Base-by-base conservation (phyloP, 2,329 filamentous ascomycete species). In the Ramichloridium luteum region DNA sequence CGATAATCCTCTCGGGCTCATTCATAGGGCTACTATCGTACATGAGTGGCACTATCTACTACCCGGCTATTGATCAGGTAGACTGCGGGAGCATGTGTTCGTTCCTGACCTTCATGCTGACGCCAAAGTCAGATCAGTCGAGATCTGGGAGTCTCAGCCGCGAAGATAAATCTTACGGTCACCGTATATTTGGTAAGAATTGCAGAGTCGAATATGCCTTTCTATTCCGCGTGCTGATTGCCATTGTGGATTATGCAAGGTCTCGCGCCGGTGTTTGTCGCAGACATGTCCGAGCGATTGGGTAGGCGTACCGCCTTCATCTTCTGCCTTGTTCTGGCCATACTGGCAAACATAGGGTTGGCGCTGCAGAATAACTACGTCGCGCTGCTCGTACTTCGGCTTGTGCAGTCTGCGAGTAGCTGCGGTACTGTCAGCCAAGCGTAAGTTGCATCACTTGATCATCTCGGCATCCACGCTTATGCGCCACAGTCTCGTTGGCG, bases 401-500 rank as follows among this genome's bases (percentile, higher is more conserved):
- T 56, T 16, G 35, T 67, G 3, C 63, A 67, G 40, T 74, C 71
- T 18, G 62, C 64, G 0, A 76, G 78, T 1, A 77, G 71, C 49
- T 77, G 72, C 44, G 74, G 74, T 0, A 79, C 77, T 0, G 62
- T 84, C n/a, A 76, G 80, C 0, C 61, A 90, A 1, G 73, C 72
- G 0, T 78, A 70, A n/a, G n/a, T n/a, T n/a, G n/a, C n/a, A n/a
- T n/a, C n/a, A n/a, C n/a, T n/a, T n/a, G n/a, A n/a, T n/a, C n/a
- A n/a, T n/a, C n/a, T n/a, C n/a, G n/a, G n/a, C n/a, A n/a, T n/a
- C n/a, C n/a, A n/a, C n/a, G n/a, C n/a, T n/a, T n/a, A n/a, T n/a
- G n/a, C n/a, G n/a, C n/a, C n/a, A n/a, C 38, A 81, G 74, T 2
- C 72, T 84, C 2, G 70, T 86, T 10, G 75, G 77, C 1, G 82